phyloP scores from a whole-genome alignment of 495 filamentous ascomycete genomes.

The Xanthoparmelia taractica region DNA sequence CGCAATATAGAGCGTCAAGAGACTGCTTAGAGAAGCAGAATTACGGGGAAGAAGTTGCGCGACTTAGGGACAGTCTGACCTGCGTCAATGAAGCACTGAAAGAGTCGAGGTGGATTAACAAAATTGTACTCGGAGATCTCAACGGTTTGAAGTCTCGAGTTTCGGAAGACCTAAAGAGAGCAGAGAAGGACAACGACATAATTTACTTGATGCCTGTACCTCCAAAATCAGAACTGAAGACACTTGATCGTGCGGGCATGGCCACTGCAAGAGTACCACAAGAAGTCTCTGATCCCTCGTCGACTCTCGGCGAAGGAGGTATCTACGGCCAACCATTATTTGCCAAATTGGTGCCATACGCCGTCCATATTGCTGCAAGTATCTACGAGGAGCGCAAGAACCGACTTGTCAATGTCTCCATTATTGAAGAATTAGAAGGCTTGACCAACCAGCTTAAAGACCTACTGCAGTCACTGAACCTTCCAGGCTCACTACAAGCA shows the following conservation, averaged over 20 bases:
- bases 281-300: constrained; percentile 71
- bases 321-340: constrained; percentile 81
- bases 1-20: constrained; percentile 87
- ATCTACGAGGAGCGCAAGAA: constrained; percentile 92
- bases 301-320: constrained; percentile 69
- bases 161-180: constrained; percentile 78
- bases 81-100: constrained; percentile 84
- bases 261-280: constrained; percentile 70
- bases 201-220: constrained; percentile 85
- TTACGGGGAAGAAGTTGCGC: constrained; percentile 92
- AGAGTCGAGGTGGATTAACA: constrained; percentile 79
- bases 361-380: constrained; percentile 87
- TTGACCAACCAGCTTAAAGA: constrained; percentile 76
- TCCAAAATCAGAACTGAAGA: constrained; percentile 78
- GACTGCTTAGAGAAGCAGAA: constrained; percentile 90
- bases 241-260: constrained; percentile 83
- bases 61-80: constrained; percentile 68
- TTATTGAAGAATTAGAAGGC: constrained; percentile 76
- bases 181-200: constrained; percentile 92
- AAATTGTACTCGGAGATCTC: constrained; percentile 71
- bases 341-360: constrained; percentile 86
- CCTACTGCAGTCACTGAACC: constrained; percentile 71
- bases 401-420: constrained; percentile 72
- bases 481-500: constrained; percentile 89
- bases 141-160: constrained; percentile 76